A percentile compares a stretch with the other conserved stretches of the same genome.
phyloP scores from a whole-genome alignment of 2,329 filamentous ascomycete species.

The Cladosporium sp. region DNA sequence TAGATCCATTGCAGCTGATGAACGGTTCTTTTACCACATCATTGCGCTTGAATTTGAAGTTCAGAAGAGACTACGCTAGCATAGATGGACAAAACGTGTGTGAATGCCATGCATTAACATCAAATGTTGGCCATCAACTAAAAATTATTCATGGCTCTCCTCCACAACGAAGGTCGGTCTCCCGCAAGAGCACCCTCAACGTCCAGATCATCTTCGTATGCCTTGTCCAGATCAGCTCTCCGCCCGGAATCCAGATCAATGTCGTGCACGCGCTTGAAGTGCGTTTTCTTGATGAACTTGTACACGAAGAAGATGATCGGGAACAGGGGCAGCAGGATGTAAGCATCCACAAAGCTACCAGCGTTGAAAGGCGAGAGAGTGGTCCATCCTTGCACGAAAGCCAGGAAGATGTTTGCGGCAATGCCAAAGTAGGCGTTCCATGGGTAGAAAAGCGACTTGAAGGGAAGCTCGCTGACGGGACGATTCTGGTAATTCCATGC shows the following conservation, averaged over 20 bases:
- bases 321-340: constrained; percentile 52
- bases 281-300: constrained; percentile 42
- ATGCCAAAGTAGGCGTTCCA: constrained; percentile 50
- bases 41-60: too few species aligned
- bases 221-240: constrained; percentile 34
- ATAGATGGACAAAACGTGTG: too few species aligned
- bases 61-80: too few species aligned
- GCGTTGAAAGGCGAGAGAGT: constrained; percentile 50
- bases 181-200: constrained; percentile 7
- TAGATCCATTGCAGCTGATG: too few species aligned
- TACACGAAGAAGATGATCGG: constrained; percentile 43
- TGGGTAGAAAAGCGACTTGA: constrained; percentile 44
- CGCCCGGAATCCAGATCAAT: constrained; percentile 42
- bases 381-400: constrained; percentile 52
- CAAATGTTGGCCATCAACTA: not conserved
- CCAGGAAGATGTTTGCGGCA: constrained; percentile 45
- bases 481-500: constrained; percentile 60
- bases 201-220: constrained; percentile 1
- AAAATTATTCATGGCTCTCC: constrained; percentile 10
- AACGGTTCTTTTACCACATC: too few species aligned
- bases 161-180: constrained; percentile 11
- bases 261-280: constrained; percentile 32
- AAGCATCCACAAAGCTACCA: constrained; percentile 51
- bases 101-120: too few species aligned
- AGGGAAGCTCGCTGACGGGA: constrained; percentile 47